Base-by-base conservation (phyloP, 2,329 filamentous ascomycete genomes). In the Aspergillus caelatus region DNA sequence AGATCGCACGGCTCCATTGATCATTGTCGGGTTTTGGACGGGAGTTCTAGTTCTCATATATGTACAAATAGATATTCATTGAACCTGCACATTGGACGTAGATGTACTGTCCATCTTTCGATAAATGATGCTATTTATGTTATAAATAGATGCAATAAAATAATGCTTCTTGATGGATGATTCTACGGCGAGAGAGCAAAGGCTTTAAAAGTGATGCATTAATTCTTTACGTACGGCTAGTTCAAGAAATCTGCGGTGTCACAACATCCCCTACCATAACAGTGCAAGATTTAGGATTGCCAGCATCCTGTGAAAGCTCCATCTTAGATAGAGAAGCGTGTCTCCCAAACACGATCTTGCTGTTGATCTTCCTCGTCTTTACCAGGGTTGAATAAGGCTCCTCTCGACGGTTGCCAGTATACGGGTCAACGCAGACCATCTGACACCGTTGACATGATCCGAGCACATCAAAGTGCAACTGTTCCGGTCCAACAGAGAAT, bases 381-480 rank as follows among this genome's bases (percentile, higher is more conserved):
- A 91, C 90, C 63, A 99, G 80, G 0, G 93, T 97, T 4, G 91
- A 86, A 73, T 95, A 96, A 0, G 95, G 95, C 76, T 98, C 95
- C 66, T 93, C 88, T 67, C 89, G 88, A 75, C 88, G 91, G 66
- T 88, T 84, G 0, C 89, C 93, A 14, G 90, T 97, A 54, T 88
- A 82, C 76, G 97, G 95, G 72, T 99, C 89, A 53, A 98, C 88
- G 74, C 94, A 97, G 11, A 99, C 90, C 94, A 99, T 98, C 76
- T 97, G 93, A 71, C 95, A 99, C 63, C 95, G 84, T 64, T 93
- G 87, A 72, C 95, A 99, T 3, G 91, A 87, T 0, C 94, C 94
- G 5, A 98, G 80, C 71, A 96, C 87, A 65, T 90, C 72, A 26
- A 83, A 76, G 1, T 60, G 69, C 30, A 76, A 46, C 21, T 74